Evolutionary conservation across 768 basidiomycete genomes (phyloP), one percentile per base, ranked within the genome.

Genomic region (Trametes villosa): DNA sequence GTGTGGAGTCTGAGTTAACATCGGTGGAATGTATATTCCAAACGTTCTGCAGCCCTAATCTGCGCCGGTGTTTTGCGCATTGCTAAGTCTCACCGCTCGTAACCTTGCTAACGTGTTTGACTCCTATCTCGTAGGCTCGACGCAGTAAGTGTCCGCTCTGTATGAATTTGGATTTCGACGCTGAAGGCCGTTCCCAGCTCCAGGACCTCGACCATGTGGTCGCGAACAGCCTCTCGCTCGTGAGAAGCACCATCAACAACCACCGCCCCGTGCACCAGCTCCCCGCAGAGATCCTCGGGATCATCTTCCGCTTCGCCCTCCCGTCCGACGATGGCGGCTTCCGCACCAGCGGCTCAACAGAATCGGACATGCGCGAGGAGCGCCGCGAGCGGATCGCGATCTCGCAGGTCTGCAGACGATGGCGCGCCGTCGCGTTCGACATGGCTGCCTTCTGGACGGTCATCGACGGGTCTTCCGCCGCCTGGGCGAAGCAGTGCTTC

Each of bases 371-470:
- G 30, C 29, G 9, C 12, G 40, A n/a, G 7, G 60, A 55, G 22
- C 31, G 30, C 17, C 46, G 33, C 34, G 47, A 41, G 5, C n/a
- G 57, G 30, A 4, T 50, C 9, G 47, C 42, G 24, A 49, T 63
- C 24, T 38, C 57, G 9, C 41, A 52, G 8, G 62, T 63, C 12
- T 63, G 62, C 53, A 40, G 44, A 20, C 51, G 57, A 20, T 63
- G 62, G 62, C 52, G 62, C 20, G 44, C 31, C 29, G 51, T 59
- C 52, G 57, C 62, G 20, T 31, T 34, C 26, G 45, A 58, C 22
- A 54, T 54, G 47, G 46, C 57, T 27, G 44, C 62, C 22, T 42
- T 63, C 38, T 63, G 62, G 62, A 54, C 56, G 18, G 31, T 59
- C 24, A 34, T 63, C 38, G 55, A 57, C 41, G 46, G 26, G 2